phyloP scores from a whole-genome alignment of 345 rosid genomes.

The Heritiera fomes region DNA sequence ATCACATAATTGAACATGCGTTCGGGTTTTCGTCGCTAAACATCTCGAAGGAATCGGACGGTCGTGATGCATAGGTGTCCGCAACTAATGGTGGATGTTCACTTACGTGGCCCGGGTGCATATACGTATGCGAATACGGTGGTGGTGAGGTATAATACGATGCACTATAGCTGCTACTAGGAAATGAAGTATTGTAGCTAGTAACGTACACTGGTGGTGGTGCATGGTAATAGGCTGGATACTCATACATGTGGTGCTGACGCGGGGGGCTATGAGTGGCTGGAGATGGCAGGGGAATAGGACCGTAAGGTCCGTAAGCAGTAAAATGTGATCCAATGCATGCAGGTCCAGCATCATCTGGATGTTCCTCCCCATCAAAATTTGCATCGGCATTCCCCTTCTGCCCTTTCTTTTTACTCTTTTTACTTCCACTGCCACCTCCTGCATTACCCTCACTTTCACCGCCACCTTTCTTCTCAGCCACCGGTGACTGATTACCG shows the following conservation, averaged over 20 bases:
- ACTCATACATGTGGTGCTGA: slow-evolving; percentile 32
- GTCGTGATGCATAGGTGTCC: slow-evolving; percentile 24
- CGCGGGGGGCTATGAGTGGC: slow-evolving; percentile 47
- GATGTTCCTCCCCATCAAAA: slow-evolving; percentile 27
- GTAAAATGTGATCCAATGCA: slow-evolving; percentile 30
- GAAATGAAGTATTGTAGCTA: slow-evolving; percentile 53
- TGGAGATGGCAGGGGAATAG: slow-evolving; percentile 19
- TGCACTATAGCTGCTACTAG: slow-evolving; percentile 33
- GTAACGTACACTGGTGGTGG: slow-evolving; percentile 49
- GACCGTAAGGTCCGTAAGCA: slow-evolving; percentile 25
- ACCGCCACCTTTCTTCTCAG: slow-evolving; percentile 31
- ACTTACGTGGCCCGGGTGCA: slow-evolving; percentile 32
- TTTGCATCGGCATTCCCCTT: slow-evolving; percentile 26
- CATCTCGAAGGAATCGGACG: slow-evolving; percentile 65
- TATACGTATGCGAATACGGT: slow-evolving; percentile 39
- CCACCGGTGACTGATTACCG: slow-evolving; percentile 34
- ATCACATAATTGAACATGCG: slow-evolving; percentile 78
- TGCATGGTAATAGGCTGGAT: slow-evolving; percentile 36
- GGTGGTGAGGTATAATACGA: slow-evolving; percentile 42
- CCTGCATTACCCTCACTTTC: slow-evolving; percentile 22
- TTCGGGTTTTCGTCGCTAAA: slow-evolving; percentile 90
- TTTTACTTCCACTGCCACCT: slow-evolving; percentile 41
- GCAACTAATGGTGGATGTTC: slow-evolving; percentile 34
- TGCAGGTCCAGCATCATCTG: slow-evolving; percentile 26
- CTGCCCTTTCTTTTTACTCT: slow-evolving; percentile 74